Percentiles rank a stretch among this genome's conserved stretches.
Evolutionary conservation across 2,329 filamentous ascomycete species (phyloP).

Genomic region (Claviceps capensis): DNA sequence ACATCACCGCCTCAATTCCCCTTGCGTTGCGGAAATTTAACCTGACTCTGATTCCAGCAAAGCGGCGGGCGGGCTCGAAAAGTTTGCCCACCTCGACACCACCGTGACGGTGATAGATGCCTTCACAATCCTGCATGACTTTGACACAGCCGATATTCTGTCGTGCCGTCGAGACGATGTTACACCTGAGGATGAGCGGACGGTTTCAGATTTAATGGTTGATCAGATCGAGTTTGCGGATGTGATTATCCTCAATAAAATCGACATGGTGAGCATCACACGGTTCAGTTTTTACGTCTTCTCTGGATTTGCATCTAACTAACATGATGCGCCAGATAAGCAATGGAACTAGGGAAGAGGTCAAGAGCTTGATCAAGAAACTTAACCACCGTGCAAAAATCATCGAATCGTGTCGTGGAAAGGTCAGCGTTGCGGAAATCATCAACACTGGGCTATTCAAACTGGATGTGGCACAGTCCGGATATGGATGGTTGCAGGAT

Average conservation of each 20-base stretch:
- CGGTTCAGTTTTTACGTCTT: neutral
- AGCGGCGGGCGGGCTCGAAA: constrained; percentile 48
- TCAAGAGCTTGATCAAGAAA: constrained; percentile 36
- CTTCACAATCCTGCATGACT: constrained; percentile 59
- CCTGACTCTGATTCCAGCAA: constrained; percentile 18
- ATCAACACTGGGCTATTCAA: constrained; percentile 53
- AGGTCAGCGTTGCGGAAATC: constrained; percentile 47
- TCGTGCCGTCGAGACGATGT: constrained; percentile 50
- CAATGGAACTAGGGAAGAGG: constrained; percentile 31
- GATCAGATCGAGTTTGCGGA: constrained; percentile 70
- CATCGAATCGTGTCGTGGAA: constrained; percentile 43
- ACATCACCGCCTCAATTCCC: too few species aligned
- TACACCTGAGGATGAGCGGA: constrained; percentile 54
- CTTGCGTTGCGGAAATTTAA: too few species aligned
- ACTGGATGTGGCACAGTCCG: constrained; percentile 47
- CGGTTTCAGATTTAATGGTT: constrained; percentile 61
- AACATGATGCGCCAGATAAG: constrained; percentile 16
- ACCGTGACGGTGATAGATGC: constrained; percentile 61
- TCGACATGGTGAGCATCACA: constrained; percentile 40
- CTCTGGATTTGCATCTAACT: neutral
- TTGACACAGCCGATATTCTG: constrained; percentile 55
- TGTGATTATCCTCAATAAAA: constrained; percentile 58
- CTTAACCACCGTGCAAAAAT: constrained; percentile 56
- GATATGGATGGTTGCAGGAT: constrained; percentile 57
- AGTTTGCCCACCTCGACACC: constrained; percentile 53